Percentiles rank a stretch among this genome's conserved stretches.
These are phyloP conservation scores for Obba rivulosa DNA, from an alignment of 768 basidiomycete genomes.

Conservation along the genomic window DNA sequence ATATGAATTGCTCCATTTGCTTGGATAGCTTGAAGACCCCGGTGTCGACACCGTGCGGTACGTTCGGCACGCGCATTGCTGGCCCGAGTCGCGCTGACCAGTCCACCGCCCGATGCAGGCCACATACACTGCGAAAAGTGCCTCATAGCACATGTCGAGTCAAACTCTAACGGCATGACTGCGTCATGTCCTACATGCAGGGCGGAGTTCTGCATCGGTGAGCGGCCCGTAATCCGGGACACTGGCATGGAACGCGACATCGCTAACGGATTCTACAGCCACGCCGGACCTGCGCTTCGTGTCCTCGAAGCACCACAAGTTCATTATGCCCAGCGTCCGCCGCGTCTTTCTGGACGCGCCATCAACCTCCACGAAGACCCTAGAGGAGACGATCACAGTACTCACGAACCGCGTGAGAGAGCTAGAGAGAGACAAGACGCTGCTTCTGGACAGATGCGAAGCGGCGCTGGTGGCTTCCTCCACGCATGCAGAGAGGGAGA, in stretches of 20 bases:
- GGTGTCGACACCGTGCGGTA: constrained; percentile 27
- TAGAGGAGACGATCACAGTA: constrained; percentile 29
- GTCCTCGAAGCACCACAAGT: constrained; percentile 45
- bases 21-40: constrained; percentile 23
- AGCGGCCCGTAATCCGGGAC: constrained; percentile 2
- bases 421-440: constrained; percentile 36
- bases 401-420: constrained; percentile 34
- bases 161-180: constrained; percentile 20
- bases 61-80: neutral
- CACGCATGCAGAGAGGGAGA: constrained; percentile 29
- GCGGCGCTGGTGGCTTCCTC: constrained; percentile 29
- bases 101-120: constrained; percentile 12
- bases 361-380: constrained; percentile 4
- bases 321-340: constrained; percentile 39
- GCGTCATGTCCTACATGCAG: constrained; percentile 29
- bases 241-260: neutral
- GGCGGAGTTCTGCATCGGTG: constrained; percentile 22
- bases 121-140: constrained; percentile 29
- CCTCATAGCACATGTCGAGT: constrained; percentile 19
- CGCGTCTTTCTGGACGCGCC: constrained; percentile 39
- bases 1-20: constrained; percentile 21
- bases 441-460: constrained; percentile 40
- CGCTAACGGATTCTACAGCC: constrained; percentile 17
- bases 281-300: constrained; percentile 37
- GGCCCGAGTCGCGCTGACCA: too few relatives aligned